These are phyloP conservation scores for Microcyclospora tardicrescens DNA, from an alignment of 2,329 filamentous ascomycete species.

Conservation along the genomic window DNA sequence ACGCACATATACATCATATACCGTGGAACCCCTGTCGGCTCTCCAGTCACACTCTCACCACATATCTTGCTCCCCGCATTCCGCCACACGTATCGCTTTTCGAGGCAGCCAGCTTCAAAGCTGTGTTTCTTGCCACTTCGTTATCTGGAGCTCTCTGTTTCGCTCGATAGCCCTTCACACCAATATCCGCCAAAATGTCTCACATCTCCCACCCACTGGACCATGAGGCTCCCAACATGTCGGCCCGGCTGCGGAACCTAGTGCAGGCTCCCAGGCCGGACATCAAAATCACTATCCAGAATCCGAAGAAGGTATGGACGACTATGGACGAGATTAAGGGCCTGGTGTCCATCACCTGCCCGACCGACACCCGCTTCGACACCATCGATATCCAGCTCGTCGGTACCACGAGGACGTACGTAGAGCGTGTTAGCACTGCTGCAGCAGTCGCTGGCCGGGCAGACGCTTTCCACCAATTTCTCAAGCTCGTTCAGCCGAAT, in stretches of 20 bases:
- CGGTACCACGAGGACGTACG: conserved; percentile 38
- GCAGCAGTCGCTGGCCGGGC: conserved; percentile 41
- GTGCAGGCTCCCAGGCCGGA: conserved; percentile 23
- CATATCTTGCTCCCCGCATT: no score
- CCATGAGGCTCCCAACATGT: conserved; percentile 8
- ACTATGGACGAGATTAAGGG: conserved; percentile 47
- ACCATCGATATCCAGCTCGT: conserved; percentile 46
- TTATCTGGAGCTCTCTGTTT: no score
- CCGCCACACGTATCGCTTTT: no score
- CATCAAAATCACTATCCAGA: conserved; percentile 31
- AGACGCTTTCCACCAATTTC: conserved; percentile 46
- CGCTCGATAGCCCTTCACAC: no score
- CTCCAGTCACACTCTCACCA: no score
- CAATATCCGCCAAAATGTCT: no score
- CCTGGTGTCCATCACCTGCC: conserved; percentile 35
- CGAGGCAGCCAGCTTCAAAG: no score
- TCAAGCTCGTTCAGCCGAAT: conserved; percentile 50
- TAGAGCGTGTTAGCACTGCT: conserved; percentile 42
- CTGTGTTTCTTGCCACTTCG: no score
- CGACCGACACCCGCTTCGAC: conserved; percentile 43
- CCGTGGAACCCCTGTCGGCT: no score
- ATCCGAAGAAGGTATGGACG: conserved; percentile 35
- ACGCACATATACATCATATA: no score
- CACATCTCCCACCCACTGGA: no score
- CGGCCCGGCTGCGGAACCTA: conserved; percentile 13